phyloP scores from a whole-genome alignment of 2,329 filamentous ascomycete species.

The Botrytis sinoallii region DNA sequence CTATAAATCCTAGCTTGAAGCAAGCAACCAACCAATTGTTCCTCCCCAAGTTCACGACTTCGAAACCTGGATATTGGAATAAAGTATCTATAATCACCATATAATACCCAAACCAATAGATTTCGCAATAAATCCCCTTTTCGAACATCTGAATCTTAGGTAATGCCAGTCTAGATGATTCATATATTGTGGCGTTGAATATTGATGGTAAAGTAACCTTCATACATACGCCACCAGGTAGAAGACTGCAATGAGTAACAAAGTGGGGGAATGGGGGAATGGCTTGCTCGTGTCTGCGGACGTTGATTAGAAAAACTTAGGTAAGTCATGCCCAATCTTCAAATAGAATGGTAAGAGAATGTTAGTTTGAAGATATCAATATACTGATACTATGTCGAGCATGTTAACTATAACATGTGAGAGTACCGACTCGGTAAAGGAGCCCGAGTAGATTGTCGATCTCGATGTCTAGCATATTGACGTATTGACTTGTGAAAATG shows the following conservation, averaged over 20 bases:
- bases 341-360: not conserved
- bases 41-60: not conserved
- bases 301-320: not conserved
- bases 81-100: not conserved
- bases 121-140: not conserved
- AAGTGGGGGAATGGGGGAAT: not conserved
- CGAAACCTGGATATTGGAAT: not conserved
- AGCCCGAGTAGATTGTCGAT: not conserved
- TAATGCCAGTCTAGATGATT: not conserved
- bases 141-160: not conserved
- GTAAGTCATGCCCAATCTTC: not conserved
- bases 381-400: not conserved
- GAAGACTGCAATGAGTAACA: not conserved
- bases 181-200: constrained; percentile 4
- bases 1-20: not conserved
- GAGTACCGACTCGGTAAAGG: not conserved
- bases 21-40: not conserved
- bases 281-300: constrained; percentile 2
- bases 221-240: constrained; percentile 8
- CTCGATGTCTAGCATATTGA: constrained; percentile 10
- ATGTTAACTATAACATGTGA: not conserved
- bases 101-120: not conserved
- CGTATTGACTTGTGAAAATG: not conserved
- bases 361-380: not conserved
- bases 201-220: constrained; percentile 4